Evolutionary conservation across 768 basidiomycete species (phyloP).

Genomic region (Trametes gibbosa): DNA sequence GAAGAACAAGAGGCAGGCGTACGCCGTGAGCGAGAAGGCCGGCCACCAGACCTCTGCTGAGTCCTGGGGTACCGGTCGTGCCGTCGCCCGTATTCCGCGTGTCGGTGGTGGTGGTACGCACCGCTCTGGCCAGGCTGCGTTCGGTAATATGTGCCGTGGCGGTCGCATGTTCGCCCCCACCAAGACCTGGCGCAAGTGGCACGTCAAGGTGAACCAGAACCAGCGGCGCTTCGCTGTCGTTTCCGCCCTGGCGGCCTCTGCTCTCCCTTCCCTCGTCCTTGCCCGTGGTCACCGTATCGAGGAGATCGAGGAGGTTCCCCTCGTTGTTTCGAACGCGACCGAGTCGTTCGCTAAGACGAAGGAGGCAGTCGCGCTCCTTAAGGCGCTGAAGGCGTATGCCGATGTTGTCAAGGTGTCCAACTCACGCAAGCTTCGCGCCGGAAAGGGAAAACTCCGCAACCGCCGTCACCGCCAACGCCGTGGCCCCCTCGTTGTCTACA

Average conservation of each 20-base stretch:
- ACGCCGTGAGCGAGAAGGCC: slow-evolving; percentile 95
- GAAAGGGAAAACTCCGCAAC: slow-evolving; percentile 96
- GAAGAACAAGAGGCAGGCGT: slow-evolving; percentile 97
- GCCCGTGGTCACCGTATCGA: slow-evolving; percentile 99
- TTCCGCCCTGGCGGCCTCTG: slow-evolving; percentile 96
- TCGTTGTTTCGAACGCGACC: slow-evolving; percentile 75
- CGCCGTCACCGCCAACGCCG: slow-evolving; percentile 96
- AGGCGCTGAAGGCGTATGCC: slow-evolving; percentile 81
- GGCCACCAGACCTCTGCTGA: slow-evolving; percentile 99
- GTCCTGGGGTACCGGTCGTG: slow-evolving; percentile 99
- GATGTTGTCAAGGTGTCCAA: slow-evolving; percentile 98
- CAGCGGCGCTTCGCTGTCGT: slow-evolving; percentile 97
- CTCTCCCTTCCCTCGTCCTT: slow-evolving; percentile 95
- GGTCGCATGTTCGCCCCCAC: slow-evolving; percentile 99
- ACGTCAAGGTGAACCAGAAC: slow-evolving; percentile 99
- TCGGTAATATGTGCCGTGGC: slow-evolving; percentile 99
- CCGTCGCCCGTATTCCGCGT: slow-evolving; percentile 99
- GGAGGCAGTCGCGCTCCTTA: slow-evolving; percentile 92
- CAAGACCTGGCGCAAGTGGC: slow-evolving; percentile 99
- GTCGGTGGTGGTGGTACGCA: slow-evolving; percentile 98
- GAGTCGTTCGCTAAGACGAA: slow-evolving; percentile 96
- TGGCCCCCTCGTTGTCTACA: slow-evolving; percentile 96
- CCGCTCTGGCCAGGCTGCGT: slow-evolving; percentile 98
- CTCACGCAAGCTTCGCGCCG: slow-evolving; percentile 94
- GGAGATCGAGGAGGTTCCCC: slow-evolving; percentile 92